Base-by-base conservation (phyloP, 176 grass and related monocot species). In the Panicum miliaceum region DNA sequence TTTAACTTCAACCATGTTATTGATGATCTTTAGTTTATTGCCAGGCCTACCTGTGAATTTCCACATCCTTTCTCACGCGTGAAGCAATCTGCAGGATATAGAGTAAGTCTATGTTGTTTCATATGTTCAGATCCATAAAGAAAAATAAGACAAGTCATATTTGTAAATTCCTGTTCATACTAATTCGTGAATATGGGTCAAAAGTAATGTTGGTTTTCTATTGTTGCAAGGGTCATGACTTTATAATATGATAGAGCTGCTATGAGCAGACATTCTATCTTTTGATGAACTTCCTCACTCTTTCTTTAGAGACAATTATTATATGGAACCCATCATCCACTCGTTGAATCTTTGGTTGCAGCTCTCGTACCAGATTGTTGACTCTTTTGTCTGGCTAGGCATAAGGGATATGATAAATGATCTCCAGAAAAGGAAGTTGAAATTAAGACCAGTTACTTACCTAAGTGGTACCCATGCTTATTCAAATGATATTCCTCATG, bases 361-460 rank as follows among this genome's bases (percentile, higher is more conserved):
- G 94, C 88, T 96, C 19, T 93, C 94, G 2, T 96, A 96, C 80
- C 94, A 93, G 78, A 93, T 96, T 82, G 86, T 96, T 80, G 94
- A 96, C 27, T 96, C 94, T 34, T 89, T 93, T 89, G 88, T 96
- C 51, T 96, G 94, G 94, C 88, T 96, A 80, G 94, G 94, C 53
- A 96, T 96, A 85, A 85, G 91, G 64, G 94, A 92, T 75, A 90
- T 96, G 68, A 93, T 96, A 90, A 96, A 96, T 79, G 94, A 96
- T 77, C 38, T 96, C 32, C 85, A 90, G 41, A 96, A 92, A 87
- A 91, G 77, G 84, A 91, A 87, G 68, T 57, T 96, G 83, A 93
- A 91, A 65, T 82, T 96, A 50, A 81, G 90, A 76, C 90, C 90
- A 80, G 94, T 96, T 62, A 96, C 94, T 14, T 96, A 96, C 68